Base-by-base conservation (phyloP, 1,139 yeast species). In the Sugiyamaella xylanicola region DNA sequence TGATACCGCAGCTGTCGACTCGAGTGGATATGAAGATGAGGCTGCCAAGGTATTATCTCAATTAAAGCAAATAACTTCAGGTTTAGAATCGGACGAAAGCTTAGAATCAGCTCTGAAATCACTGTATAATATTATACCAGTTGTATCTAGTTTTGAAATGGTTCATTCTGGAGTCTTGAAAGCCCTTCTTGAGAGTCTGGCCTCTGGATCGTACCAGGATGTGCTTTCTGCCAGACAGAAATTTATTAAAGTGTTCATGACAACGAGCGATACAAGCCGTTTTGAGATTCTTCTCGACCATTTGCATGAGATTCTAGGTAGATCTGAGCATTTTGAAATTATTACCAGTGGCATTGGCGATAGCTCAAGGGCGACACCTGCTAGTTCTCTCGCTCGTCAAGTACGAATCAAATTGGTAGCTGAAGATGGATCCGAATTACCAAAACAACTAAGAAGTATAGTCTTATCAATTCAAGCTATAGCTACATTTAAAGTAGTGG, bases 391-490 rank as follows among this genome's bases (percentile, higher is more conserved):
- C 78, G 88, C 93, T 0, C 84, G 83, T 60, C 96, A 89, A 67
- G 74, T 91, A 43, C 83, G 83, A 59, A 65, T 91, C 11, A 81
- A 78, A 59, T 74, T 91, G 17, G 65, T 67, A 2, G 70, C 74
- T 7, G 73, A 68, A 17, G 76, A 73, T 29, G 67, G 55, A 3
- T 52, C 47, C 2, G 63, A 59, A 21, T 52, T 66, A 8, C 68
- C 70, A 2, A 56, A 53, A 15, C 58, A 57, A 20, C 59, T 60
- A 35, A 59, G 59, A 43, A 61, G 62, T 27, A 57, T 69, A 25
- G 58, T 62, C 27, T 55, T 91, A 17, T 80, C 92, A 16, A 87
- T 88, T n/a, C 97, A 91, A 68, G 96, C 96, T 0, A 85, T 91
- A 63, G 96, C 97, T 0, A 87, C 97, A 0, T 86, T 90, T 67